phyloP scores from a whole-genome alignment of 1,139 yeast species.

The Spathaspora sp. region DNA sequence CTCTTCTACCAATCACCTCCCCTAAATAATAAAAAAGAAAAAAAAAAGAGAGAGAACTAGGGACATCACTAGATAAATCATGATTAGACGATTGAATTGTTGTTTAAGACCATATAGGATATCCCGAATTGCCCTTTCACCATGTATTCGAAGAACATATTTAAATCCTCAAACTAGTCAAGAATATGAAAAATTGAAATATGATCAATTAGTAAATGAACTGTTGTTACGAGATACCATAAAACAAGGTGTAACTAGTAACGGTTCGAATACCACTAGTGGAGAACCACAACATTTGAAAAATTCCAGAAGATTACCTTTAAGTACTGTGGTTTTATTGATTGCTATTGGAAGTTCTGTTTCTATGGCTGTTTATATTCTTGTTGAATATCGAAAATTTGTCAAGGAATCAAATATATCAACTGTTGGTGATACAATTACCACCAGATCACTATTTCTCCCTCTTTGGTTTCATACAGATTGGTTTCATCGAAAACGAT shows the following conservation, averaged over 20 bases:
- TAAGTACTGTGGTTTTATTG: constrained; percentile 23
- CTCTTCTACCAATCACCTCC: too few relatives aligned
- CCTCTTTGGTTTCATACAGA: constrained; percentile 36
- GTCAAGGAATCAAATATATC: constrained; percentile 2
- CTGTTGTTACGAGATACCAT: constrained; percentile 13
- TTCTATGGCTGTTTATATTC: constrained; percentile 26
- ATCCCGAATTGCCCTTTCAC: neutral
- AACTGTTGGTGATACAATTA: constrained; percentile 3
- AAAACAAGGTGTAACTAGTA: constrained; percentile 3
- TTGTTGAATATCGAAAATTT: constrained; percentile 21
- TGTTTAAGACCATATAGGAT: neutral
- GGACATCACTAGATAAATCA: neutral
- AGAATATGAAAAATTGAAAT: constrained; percentile 13
- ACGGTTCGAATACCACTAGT: neutral
- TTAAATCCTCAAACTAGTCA: neutral
- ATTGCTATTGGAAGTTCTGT: constrained; percentile 24
- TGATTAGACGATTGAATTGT: neutral
- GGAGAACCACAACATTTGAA: constrained; percentile 1
- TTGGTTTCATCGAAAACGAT: constrained; percentile 20
- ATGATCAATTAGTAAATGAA: constrained; percentile 16
- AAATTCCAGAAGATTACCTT: constrained; percentile 15
- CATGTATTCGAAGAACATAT: neutral
- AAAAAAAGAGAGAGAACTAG: neutral
- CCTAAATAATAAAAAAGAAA: too few relatives aligned
- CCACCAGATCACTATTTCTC: constrained; percentile 19